A percentile compares a stretch with the other conserved stretches of the same genome.
Conservation (phyloP, 1,139 yeast species). For the Saccharomyces hybrid region DNA sequence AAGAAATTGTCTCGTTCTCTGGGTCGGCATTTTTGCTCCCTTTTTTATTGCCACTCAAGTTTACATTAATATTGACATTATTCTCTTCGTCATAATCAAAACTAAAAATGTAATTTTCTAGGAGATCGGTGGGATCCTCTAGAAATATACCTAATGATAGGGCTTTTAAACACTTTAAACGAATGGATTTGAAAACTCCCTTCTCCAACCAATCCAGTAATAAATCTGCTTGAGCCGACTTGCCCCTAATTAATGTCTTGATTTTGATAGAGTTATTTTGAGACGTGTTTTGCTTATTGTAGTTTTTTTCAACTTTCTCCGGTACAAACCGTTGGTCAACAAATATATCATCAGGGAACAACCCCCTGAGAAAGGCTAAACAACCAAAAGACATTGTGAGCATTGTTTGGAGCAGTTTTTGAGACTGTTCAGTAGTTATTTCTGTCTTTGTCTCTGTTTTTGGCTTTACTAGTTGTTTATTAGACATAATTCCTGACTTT, state of each 20-base stretch:
- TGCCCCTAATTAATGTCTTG: constrained; percentile 41
- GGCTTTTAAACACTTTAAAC: constrained; percentile 37
- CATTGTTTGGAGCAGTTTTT: constrained; percentile 39
- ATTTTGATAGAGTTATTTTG: constrained; percentile 35
- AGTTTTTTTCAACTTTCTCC: constrained; percentile 28
- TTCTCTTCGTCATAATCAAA: constrained; percentile 35
- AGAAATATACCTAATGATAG: constrained; percentile 41
- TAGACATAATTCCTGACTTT: constrained; percentile 34
- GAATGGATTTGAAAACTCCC: constrained; percentile 42
- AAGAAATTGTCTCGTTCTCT: constrained; percentile 19
- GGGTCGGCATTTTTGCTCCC: not conserved
- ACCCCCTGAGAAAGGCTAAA: constrained; percentile 44
- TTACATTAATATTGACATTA: constrained; percentile 26
- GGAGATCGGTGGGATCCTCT: constrained; percentile 37
- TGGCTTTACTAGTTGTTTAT: constrained; percentile 20
- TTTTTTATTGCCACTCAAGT: constrained; percentile 13
- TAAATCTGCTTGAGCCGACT: constrained; percentile 38
- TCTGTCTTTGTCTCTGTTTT: constrained; percentile 17
- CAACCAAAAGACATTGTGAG: constrained; percentile 45
- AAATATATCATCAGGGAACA: constrained; percentile 45
- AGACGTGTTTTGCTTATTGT: constrained; percentile 21
- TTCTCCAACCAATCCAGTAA: constrained; percentile 46
- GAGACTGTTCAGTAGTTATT: constrained; percentile 33
- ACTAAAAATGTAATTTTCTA: constrained; percentile 45
- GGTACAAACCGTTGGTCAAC: constrained; percentile 39